Conservation (phyloP, 371 early-diverging fungal species). For the Mortierella sp. region DNA sequence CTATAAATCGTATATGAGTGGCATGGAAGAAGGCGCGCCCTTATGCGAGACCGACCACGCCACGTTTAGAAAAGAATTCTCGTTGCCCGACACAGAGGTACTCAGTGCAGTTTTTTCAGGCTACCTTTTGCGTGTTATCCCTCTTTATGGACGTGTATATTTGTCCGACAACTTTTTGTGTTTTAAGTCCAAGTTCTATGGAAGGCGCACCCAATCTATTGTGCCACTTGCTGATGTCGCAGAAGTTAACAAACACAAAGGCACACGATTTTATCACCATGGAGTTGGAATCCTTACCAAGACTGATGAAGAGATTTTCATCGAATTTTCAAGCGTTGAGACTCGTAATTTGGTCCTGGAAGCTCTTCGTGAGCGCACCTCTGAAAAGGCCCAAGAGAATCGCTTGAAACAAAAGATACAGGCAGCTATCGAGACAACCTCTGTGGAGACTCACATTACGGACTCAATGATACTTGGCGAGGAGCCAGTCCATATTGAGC, state of each 20-base stretch:
- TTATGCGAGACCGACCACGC: slow-evolving; percentile 45
- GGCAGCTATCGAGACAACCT: slow-evolving; percentile 28
- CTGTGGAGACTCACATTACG: slow-evolving; percentile 21
- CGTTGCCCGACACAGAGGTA: slow-evolving; percentile 69
- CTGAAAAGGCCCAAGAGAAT: slow-evolving; percentile 41
- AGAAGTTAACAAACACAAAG: slow-evolving; percentile 46
- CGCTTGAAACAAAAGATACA: slow-evolving; percentile 28
- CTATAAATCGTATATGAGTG: slow-evolving; percentile 15
- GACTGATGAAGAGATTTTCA: slow-evolving; percentile 60
- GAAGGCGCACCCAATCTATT: slow-evolving; percentile 68
- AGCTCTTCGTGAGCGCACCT: slow-evolving; percentile 27
- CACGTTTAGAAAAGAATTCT: slow-evolving; percentile 70
- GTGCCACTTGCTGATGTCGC: slow-evolving; percentile 60
- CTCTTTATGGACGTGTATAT: slow-evolving; percentile 74
- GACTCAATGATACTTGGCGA: slow-evolving; percentile 45
- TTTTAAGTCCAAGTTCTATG: slow-evolving; percentile 75
- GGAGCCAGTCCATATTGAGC: slow-evolving; percentile 42
- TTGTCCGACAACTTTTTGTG: slow-evolving; percentile 75
- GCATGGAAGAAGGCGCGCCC: slow-evolving; percentile 11
- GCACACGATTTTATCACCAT: slow-evolving; percentile 55
- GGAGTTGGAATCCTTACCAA: slow-evolving; percentile 59
- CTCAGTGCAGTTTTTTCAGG: slow-evolving; percentile 66
- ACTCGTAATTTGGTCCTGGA: slow-evolving; percentile 46
- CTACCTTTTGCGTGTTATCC: slow-evolving; percentile 61
- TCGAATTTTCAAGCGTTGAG: slow-evolving; percentile 64